Conservation (phyloP, 2,329 filamentous ascomycete genomes). For the Penicillium rolfsii region DNA sequence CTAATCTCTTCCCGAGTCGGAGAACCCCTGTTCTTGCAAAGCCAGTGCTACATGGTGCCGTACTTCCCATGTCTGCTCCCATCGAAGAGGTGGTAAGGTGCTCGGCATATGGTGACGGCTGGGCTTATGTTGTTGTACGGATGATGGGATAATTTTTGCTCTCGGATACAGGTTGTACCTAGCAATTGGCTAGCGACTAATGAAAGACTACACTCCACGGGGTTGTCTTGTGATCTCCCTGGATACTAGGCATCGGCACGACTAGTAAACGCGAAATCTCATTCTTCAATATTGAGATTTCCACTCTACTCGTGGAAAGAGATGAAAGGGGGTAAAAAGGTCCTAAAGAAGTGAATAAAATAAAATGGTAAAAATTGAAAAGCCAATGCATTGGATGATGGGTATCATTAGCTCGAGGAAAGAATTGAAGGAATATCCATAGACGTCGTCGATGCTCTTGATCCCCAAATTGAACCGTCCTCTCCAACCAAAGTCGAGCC, state of each 20-base stretch:
- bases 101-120: constrained; percentile 88
- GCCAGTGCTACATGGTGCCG: constrained; percentile 81
- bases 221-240: too few relatives aligned
- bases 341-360: background rate
- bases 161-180: background rate
- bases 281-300: background rate
- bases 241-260: too few relatives aligned
- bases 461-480: constrained; percentile 14
- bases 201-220: background rate
- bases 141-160: constrained; percentile 57
- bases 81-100: constrained; percentile 81
- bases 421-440: constrained; percentile 12
- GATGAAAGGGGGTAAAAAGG: background rate
- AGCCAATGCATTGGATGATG: background rate
- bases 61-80: constrained; percentile 76
- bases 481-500: constrained; percentile 24
- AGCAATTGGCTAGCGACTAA: background rate
- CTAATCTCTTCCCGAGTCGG: constrained; percentile 82
- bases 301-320: background rate
- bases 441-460: constrained; percentile 17
- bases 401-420: constrained; percentile 10
- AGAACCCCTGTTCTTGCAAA: constrained; percentile 82
- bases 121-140: constrained; percentile 79
- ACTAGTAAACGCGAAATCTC: too few relatives aligned
- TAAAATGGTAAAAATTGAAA: background rate